Percentiles rank a stretch among this genome's conserved stretches.
Evolutionary conservation across 805 yeast species (phyloP).

Genomic region (Metschnikowia gelsemii): DNA sequence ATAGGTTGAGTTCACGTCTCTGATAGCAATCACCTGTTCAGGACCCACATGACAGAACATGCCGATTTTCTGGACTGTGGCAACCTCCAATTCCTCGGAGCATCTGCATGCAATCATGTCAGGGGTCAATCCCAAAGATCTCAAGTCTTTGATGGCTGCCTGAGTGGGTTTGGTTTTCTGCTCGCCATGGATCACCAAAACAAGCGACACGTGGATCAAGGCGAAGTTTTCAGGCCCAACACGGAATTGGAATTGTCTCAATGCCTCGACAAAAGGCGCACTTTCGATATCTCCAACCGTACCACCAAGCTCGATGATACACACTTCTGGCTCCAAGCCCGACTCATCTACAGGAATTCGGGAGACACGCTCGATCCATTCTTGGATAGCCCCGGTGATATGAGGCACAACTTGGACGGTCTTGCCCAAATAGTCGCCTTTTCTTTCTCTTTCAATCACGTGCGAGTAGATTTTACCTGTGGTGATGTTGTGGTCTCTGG

Average conservation of each 20-base stretch:
- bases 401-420: slow-evolving; percentile 99
- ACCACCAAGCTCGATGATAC: slow-evolving; percentile 98
- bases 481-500: slow-evolving; percentile 93
- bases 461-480: slow-evolving; percentile 96
- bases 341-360: slow-evolving; percentile 87
- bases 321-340: slow-evolving; percentile 88
- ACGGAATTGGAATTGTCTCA: slow-evolving; percentile 97
- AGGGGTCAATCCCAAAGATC: slow-evolving; percentile 91
- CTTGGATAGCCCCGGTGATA: slow-evolving; percentile 94
- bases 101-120: slow-evolving; percentile 99
- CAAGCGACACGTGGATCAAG: slow-evolving; percentile 92
- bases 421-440: slow-evolving; percentile 96
- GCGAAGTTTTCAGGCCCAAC: slow-evolving; percentile 95
- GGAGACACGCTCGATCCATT: slow-evolving; percentile 95
- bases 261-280: slow-evolving; percentile 98
- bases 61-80: slow-evolving; percentile 93
- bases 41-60: slow-evolving; percentile 99
- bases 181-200: slow-evolving; percentile 97
- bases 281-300: slow-evolving; percentile 99
- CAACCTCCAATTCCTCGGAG: slow-evolving; percentile 70
- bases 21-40: slow-evolving; percentile 96
- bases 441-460: slow-evolving; percentile 92
- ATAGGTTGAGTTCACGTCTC: slow-evolving; percentile 94
- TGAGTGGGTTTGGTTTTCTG: slow-evolving; percentile 99
- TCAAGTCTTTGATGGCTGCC: slow-evolving; percentile 95